Evolutionary conservation across 2,329 filamentous ascomycete species (phyloP).

Genomic region (Claviceps maximensis): DNA sequence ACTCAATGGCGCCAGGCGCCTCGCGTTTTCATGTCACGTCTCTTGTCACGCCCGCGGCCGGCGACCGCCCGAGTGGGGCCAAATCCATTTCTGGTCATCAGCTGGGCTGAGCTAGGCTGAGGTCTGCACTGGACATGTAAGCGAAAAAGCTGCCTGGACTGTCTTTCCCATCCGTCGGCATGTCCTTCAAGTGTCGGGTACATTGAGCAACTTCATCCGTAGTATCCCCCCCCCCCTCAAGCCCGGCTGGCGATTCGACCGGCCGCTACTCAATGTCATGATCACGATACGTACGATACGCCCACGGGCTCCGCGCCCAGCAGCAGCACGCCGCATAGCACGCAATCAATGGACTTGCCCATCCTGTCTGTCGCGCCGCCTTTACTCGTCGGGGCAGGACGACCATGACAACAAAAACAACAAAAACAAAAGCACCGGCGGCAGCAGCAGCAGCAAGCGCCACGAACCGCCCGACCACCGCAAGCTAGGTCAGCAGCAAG

Average conservation of each 20-base stretch:
- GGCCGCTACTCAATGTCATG: not conserved
- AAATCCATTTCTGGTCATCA: constrained; percentile 2
- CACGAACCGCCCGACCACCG: constrained; percentile 41
- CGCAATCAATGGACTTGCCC: constrained; percentile 19
- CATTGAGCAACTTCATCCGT: too few relatives aligned
- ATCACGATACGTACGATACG: constrained; percentile 24
- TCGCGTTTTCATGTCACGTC: too few relatives aligned
- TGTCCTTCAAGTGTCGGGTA: too few relatives aligned
- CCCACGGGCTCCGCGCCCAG: constrained; percentile 12
- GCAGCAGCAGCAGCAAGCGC: constrained; percentile 8
- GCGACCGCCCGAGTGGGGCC: not conserved
- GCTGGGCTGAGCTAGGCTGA: not conserved
- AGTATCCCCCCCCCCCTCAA: too few relatives aligned
- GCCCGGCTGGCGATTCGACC: not conserved
- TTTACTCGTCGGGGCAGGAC: constrained; percentile 14
- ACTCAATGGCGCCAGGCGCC: too few relatives aligned
- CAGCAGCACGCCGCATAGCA: constrained; percentile 5
- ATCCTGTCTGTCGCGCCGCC: constrained; percentile 16
- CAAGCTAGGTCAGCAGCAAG: constrained; percentile 49
- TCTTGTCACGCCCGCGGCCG: too few relatives aligned
- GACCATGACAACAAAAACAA: not conserved
- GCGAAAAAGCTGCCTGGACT: too few relatives aligned
- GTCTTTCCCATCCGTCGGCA: too few relatives aligned
- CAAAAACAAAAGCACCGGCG: constrained; percentile 4
- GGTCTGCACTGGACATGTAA: too few relatives aligned